Evolutionary conservation across 805 yeast species (phyloP).

Genomic region (Pichia manshurica): DNA sequence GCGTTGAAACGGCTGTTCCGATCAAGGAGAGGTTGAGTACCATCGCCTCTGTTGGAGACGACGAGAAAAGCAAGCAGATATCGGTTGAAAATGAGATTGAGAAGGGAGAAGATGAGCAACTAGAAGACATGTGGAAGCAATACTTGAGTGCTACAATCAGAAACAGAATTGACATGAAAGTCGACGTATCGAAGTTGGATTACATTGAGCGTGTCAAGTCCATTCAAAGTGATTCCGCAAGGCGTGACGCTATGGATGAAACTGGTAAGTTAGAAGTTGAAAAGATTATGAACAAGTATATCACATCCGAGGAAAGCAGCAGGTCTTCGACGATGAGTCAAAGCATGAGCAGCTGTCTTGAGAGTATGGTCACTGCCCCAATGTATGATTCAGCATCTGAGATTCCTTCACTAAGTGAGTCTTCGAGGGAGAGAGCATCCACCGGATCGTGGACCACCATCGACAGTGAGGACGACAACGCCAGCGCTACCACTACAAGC

Average conservation of each 20-base stretch:
- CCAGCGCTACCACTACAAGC: not conserved
- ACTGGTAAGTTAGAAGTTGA: constrained; percentile 1
- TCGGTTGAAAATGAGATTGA: not conserved
- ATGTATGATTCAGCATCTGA: not conserved
- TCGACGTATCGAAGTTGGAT: constrained; percentile 20
- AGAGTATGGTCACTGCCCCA: not conserved
- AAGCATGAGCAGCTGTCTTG: not conserved
- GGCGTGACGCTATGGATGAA: not conserved
- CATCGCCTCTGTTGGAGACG: not conserved
- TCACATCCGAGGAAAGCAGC: not conserved
- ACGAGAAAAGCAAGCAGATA: not conserved
- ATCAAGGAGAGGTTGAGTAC: not conserved
- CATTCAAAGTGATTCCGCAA: constrained; percentile 2
- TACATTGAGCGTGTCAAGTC: constrained; percentile 11
- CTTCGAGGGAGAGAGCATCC: not conserved
- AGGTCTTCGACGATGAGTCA: not conserved
- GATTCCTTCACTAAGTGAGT: not conserved
- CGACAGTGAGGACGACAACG: not conserved
- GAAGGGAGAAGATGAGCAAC: constrained; percentile 7
- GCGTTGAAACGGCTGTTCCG: no score
- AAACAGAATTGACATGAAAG: constrained; percentile 26
- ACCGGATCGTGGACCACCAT: not conserved
- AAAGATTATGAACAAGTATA: constrained; percentile 5
- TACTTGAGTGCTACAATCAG: constrained; percentile 22
- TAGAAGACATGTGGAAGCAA: constrained; percentile 26